phyloP scores from a whole-genome alignment of 768 basidiomycete species.

The Collybia nuda region DNA sequence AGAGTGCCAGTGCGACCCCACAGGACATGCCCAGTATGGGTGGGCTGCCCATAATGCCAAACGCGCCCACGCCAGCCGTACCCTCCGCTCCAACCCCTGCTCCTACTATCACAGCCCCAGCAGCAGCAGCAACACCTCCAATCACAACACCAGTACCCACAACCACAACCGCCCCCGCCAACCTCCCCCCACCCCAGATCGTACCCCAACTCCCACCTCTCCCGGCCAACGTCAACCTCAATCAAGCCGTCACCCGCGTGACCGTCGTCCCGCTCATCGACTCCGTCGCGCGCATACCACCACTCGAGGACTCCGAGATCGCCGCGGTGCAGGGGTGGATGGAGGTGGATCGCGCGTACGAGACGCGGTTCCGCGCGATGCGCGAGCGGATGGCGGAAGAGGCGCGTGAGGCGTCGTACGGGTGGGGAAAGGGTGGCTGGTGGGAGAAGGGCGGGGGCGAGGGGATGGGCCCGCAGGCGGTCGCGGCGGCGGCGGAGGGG shows the following conservation, averaged over 20 bases:
- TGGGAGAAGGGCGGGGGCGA: constrained; percentile 48
- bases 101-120: constrained; percentile 2
- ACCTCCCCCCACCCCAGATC: background rate
- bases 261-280: constrained; percentile 59
- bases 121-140: constrained; percentile 5
- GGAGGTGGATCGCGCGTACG: constrained; percentile 61
- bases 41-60: background rate
- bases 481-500: constrained; percentile 50
- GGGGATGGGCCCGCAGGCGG: constrained; percentile 66
- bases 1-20: background rate
- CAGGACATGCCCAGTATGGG: background rate
- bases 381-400: constrained; percentile 53
- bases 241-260: constrained; percentile 58
- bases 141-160: constrained; percentile 4
- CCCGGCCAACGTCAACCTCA: constrained; percentile 43
- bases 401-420: constrained; percentile 43
- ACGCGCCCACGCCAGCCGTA: constrained; percentile 1
- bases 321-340: constrained; percentile 60
- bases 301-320: constrained; percentile 52
- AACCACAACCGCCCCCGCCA: constrained; percentile 3
- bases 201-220: constrained; percentile 27
- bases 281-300: constrained; percentile 53
- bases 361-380: constrained; percentile 47
- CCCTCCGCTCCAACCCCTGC: constrained; percentile 8
- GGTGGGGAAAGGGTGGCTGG: constrained; percentile 42